Base-by-base conservation (phyloP, 1,284 basidiomycete genomes). In the Veloboletus limbatus region DNA sequence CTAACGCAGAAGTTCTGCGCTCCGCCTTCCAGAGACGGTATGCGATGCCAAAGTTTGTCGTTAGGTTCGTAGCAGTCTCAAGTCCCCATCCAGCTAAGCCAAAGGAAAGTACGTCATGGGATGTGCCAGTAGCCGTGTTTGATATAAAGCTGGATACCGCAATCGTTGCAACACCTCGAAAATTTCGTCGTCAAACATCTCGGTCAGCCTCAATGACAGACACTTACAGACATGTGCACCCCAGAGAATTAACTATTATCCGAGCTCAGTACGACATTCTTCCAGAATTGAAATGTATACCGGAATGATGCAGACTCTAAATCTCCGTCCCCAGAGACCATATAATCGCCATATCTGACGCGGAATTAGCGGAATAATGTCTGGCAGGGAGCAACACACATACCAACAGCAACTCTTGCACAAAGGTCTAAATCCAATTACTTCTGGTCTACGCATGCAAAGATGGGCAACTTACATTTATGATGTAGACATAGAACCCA, bases 331-430 rank as follows among this genome's bases (percentile, higher is more conserved):
- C 44, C 55, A 59, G 7, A 59, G 43, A 21, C 56, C 39, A 21
- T 57, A 47, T 34, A 57, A 45, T 33, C 55, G 56, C 57, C 55
- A 59, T 26, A 59, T 59, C 57, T 59, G 20, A 51, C 14, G 5
- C 6, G 8, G 5, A 27, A 41, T 48, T 16, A 46, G 31, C 2
- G 18, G 10, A 16, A 18, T 40, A 2, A 41, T 8, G 11, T 26
- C 25, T 16, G 4, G 16, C 14, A n/a, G 7, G 45, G 28, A 11
- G 21, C 4, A 2, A 8, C 17, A 14, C 14, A 36, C 51, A 18
- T 22, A 55, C 55, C 43, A 56, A 31, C 2, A 56, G 28, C 16
- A 58, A 31, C 34, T 57, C 57, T 43, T 59, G 57, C 13, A 48
- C 38, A 35, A 48, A 51, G n/a, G 52, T 52, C 54, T 57, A 31